phyloP scores from a whole-genome alignment of 371 early-diverging fungal species.

The Mucor indicus region DNA sequence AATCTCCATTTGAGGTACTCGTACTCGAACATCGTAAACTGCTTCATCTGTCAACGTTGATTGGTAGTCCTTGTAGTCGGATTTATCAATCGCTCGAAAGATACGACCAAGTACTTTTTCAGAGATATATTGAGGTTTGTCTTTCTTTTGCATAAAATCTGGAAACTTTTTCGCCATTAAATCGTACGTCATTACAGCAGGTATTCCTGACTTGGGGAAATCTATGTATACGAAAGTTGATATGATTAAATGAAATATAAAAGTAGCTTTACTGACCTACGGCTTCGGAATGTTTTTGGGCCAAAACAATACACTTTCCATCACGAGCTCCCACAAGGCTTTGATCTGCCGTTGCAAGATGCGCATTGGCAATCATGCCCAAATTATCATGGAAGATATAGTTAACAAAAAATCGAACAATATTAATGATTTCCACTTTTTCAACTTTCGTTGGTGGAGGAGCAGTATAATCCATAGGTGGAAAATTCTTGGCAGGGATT shows the following conservation, averaged over 20 bases:
- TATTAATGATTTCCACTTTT: constrained; percentile 51
- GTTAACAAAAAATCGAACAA: constrained; percentile 71
- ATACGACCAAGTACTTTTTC: constrained; percentile 62
- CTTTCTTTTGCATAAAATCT: constrained; percentile 79
- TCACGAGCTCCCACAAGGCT: constrained; percentile 43
- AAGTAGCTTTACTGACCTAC: constrained; percentile 29
- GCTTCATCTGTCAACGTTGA: constrained; percentile 17
- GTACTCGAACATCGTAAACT: constrained; percentile 43
- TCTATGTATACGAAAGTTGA: too few relatives aligned
- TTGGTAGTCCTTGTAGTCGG: constrained; percentile 37
- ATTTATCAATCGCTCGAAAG: constrained; percentile 51
- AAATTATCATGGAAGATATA: constrained; percentile 73
- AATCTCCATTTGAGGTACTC: constrained; percentile 50
- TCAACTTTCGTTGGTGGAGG: constrained; percentile 31
- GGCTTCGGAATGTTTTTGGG: constrained; percentile 62
- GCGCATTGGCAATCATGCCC: constrained; percentile 76
- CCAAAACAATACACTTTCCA: constrained; percentile 56
- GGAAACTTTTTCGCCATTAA: constrained; percentile 58
- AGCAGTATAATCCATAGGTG: constrained; percentile 64
- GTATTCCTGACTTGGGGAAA: constrained; percentile 48
- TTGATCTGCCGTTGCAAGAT: constrained; percentile 68
- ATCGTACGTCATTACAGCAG: constrained; percentile 37
- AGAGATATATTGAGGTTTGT: constrained; percentile 54
- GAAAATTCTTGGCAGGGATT: constrained; percentile 36
- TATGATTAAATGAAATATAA: constrained; percentile 25